These are phyloP conservation scores for Russula vinacea DNA, from an alignment of 768 basidiomycete genomes.

Conservation along the genomic window DNA sequence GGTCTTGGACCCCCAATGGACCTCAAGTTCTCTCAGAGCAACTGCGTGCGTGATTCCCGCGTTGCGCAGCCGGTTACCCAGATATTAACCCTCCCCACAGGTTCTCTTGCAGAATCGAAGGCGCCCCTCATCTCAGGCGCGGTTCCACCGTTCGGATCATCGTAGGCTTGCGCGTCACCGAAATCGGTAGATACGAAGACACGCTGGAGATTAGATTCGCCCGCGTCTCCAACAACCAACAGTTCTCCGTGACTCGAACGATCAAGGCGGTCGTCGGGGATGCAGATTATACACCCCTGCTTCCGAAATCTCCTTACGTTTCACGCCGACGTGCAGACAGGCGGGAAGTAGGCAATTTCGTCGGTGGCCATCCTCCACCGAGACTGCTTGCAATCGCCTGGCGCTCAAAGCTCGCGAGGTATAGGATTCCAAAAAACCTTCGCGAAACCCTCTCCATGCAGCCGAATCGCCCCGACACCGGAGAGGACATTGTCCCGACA, in stretches of 20 bases:
- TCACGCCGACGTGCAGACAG: background rate
- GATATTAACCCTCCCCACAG: background rate
- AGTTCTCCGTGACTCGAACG: conserved; percentile 8
- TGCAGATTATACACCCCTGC: background rate
- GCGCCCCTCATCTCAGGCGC: conserved; percentile 11
- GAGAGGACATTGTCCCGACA: conserved; percentile 4
- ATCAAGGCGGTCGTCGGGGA: conserved; percentile 13
- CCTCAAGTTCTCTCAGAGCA: background rate
- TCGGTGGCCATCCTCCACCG: background rate
- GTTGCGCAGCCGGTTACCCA: background rate
- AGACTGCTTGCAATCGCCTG: conserved; percentile 9
- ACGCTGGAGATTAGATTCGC: conserved; percentile 18
- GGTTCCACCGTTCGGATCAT: conserved; percentile 1
- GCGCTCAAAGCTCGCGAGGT: background rate
- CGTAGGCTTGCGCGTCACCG: background rate
- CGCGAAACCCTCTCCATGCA: background rate
- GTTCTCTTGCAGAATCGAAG: conserved; percentile 10
- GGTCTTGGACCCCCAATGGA: conserved; percentile 18
- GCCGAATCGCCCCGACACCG: background rate
- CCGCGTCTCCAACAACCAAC: conserved; percentile 3
- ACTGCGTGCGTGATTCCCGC: conserved; percentile 7
- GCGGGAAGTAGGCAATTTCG: background rate
- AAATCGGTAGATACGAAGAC: conserved; percentile 16
- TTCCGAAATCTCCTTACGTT: conserved; percentile 6
- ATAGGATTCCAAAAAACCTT: background rate